A percentile compares a stretch with the other conserved stretches of the same genome.
phyloP scores from a whole-genome alignment of 495 filamentous ascomycete genomes.

The Lichina pygmaea region DNA sequence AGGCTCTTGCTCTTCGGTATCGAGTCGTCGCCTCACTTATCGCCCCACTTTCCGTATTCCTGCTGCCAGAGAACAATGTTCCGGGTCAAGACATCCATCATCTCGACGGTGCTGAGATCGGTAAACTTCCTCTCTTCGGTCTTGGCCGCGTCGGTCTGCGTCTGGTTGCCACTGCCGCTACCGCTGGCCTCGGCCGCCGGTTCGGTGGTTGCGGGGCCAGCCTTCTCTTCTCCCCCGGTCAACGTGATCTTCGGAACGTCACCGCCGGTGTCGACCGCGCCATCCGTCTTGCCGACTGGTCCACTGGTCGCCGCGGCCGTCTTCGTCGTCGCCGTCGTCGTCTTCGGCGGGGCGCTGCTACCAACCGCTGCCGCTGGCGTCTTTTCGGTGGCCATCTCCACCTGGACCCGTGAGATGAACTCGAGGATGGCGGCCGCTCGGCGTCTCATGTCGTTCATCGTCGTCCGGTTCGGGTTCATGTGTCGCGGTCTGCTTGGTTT shows the following conservation, averaged over 20 bases:
- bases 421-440: constrained; percentile 62
- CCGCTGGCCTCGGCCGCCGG: background rate
- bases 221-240: background rate
- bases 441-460: constrained; percentile 77
- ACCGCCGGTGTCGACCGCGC: background rate
- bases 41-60: constrained; percentile 8
- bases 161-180: background rate
- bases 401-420: constrained; percentile 70
- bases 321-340: background rate
- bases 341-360: background rate
- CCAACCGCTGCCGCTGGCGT: constrained; percentile 1
- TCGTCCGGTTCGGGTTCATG: constrained; percentile 31
- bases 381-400: constrained; percentile 52
- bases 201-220: background rate
- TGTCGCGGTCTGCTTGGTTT: constrained; percentile 31
- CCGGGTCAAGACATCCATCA: constrained; percentile 16
- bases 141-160: background rate
- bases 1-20: no score
- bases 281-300: no score
- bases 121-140: constrained; percentile 6
- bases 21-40: constrained; percentile 1
- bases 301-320: constrained; percentile 6
- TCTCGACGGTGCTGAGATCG: constrained; percentile 11
- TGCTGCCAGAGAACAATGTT: constrained; percentile 14
- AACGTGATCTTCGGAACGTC: background rate